These are phyloP conservation scores for Bryum argenteum DNA, from an alignment of 225 moss, liverwort and hornwort genomes.

Conservation along the genomic window DNA sequence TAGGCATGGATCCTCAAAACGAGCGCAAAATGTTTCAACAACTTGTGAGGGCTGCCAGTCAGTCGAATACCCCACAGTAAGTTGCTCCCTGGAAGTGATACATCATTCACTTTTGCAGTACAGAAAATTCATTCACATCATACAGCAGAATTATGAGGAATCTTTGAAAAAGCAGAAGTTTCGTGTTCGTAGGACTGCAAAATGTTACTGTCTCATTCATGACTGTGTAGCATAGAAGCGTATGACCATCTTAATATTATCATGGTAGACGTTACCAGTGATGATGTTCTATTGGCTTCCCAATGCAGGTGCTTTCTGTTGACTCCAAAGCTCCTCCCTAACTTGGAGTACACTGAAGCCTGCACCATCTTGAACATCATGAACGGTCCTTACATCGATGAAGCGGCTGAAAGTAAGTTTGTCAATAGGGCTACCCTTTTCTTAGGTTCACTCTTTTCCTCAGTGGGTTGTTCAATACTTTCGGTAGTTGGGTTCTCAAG, in stretches of 20 bases:
- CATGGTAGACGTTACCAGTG: neutral
- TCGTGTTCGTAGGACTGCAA: neutral
- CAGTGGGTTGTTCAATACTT: too few species aligned
- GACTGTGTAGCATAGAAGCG: neutral
- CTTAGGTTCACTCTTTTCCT: slow-evolving; percentile 28
- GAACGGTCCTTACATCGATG: slow-evolving; percentile 73
- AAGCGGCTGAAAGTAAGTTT: slow-evolving; percentile 77
- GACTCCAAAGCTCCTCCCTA: slow-evolving; percentile 64
- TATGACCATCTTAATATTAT: neutral
- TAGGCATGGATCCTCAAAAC: slow-evolving; percentile 97
- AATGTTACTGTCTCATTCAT: neutral
- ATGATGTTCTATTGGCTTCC: slow-evolving; percentile 8
- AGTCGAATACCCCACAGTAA: slow-evolving; percentile 94
- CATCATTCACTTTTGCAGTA: slow-evolving; percentile 12
- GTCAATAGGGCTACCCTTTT: neutral
- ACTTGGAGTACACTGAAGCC: slow-evolving; percentile 80
- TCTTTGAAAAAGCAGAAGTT: neutral
- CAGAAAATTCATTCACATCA: neutral
- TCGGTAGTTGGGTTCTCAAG: slow-evolving; percentile 21
- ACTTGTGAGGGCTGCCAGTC: slow-evolving; percentile 95
- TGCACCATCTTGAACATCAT: slow-evolving; percentile 79
- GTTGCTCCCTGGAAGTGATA: slow-evolving; percentile 10
- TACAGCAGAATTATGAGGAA: neutral
- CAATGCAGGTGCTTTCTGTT: slow-evolving; percentile 81
- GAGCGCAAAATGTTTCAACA: slow-evolving; percentile 99